phyloP scores from a whole-genome alignment of 2,329 filamentous ascomycete species.

The Ophiocordyceps unilateralis region DNA sequence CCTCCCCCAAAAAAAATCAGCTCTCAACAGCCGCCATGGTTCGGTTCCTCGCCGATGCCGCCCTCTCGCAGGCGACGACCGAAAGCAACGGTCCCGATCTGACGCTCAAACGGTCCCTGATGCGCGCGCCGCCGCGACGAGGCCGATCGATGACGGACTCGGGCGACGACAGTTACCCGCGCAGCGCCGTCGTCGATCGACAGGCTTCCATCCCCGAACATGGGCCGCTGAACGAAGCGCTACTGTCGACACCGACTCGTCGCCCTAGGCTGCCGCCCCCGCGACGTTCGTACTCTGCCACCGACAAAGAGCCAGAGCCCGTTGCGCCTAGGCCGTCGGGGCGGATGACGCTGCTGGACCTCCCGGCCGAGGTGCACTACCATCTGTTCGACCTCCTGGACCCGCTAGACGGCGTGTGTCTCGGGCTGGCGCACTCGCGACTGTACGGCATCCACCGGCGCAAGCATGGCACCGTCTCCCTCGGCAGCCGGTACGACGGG shows the following conservation, averaged over 20 bases:
- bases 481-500: constrained; percentile 37
- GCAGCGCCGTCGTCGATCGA: constrained; percentile 8
- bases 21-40: constrained; percentile 10
- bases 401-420: constrained; percentile 44
- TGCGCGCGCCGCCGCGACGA: constrained; percentile 24
- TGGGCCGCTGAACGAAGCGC: constrained; percentile 4
- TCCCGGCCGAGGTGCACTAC: constrained; percentile 43
- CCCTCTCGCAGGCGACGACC: constrained; percentile 10
- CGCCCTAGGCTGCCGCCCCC: constrained; percentile 20
- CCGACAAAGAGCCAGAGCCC: constrained; percentile 40
- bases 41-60: constrained; percentile 13
- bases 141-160: constrained; percentile 31
- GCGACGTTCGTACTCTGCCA: constrained; percentile 42
- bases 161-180: constrained; percentile 13
- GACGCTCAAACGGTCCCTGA: constrained; percentile 16
- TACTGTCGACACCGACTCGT: constrained; percentile 2
- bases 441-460: constrained; percentile 41
- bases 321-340: constrained; percentile 24
- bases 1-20: too few relatives aligned
- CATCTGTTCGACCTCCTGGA: constrained; percentile 44
- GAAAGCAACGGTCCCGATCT: constrained; percentile 5
- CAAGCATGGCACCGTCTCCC: constrained; percentile 36
- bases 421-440: constrained; percentile 39
- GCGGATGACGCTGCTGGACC: constrained; percentile 30
- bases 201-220: constrained; percentile 19